Evolutionary conservation across 2,329 filamentous ascomycete genomes (phyloP), one percentile per base, ranked within the genome.

Genomic region (Colletotrichum eleusines): DNA sequence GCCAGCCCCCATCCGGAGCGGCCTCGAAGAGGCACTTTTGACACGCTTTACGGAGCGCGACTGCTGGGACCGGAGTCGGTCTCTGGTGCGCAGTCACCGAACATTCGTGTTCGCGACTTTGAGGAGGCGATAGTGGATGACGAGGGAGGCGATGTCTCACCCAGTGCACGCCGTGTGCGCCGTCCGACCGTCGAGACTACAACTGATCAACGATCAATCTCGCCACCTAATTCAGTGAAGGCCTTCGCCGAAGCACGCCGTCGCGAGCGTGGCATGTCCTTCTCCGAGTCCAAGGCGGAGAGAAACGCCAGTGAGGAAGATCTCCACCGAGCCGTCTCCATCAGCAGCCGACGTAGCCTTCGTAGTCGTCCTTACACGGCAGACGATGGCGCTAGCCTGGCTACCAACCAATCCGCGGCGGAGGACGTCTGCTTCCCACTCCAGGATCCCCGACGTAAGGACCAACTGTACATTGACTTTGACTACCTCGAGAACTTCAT

Each of bases 181-280:
- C 86, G 88, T 67, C 84, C 87, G 67, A 88, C 88, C 61, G 83
- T 91, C 64, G 86, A 86, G 40, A 88, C 88, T 1, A 80, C 85
- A 55, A 80, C 83, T 31, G 87, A 88, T 28, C 89, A 88, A 58
- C 88, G 94, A 66, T 94, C 93, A 1, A 84, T 89, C 2, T 98
- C 96, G 7, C 95, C 95, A 14, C 96, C 96, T 9, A 99, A 98
- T 80, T 99, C 96, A 0, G 94, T 99, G 62, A 97, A 98, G 80
- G 96, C 96, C 5, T 99, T 99, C 81, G 96, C 96, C 23, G 93
- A 96, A 77, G 93, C 94, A 66, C 92, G 94, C 61, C 93, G 94
- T 70, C 91, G 95, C 70, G 93, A 95, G 78, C 92, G 95, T 53
- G 94, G 90, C 71, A 79, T 86, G 77, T 90, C 86, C 28, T 83